A percentile compares a stretch with the other conserved stretches of the same genome.
Evolutionary conservation across 164 flowering plant species (phyloP).

Genomic region (Malania oleifera): DNA sequence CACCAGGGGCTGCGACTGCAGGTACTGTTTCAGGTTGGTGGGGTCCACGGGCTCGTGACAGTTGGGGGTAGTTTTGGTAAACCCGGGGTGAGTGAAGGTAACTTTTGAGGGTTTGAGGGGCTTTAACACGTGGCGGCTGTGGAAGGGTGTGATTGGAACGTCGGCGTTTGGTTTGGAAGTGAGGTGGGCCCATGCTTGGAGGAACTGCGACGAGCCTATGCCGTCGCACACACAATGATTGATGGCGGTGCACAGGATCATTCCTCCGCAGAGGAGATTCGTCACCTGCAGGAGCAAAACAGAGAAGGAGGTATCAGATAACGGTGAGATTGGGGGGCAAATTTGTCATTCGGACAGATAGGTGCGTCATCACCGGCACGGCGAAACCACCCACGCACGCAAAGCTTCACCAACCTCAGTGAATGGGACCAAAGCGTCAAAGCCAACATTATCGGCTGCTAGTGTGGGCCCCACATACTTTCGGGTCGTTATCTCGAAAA

Average conservation of each 20-base stretch:
- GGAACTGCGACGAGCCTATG: conserved; percentile 74
- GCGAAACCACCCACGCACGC: too few relatives aligned
- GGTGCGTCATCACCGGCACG: not conserved
- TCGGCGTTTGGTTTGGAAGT: conserved; percentile 30
- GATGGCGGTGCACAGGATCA: conserved; percentile 76
- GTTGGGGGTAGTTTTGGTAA: conserved; percentile 22
- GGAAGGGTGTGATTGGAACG: conserved; percentile 41
- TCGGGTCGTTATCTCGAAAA: conserved; percentile 5
- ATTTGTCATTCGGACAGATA: not conserved
- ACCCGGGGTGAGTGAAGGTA: conserved; percentile 43
- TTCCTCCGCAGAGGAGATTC: conserved; percentile 68
- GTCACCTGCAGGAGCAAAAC: conserved; percentile 50
- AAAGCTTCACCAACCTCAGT: not conserved
- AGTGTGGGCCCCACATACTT: conserved; percentile 1
- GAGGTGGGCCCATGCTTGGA: conserved; percentile 80
- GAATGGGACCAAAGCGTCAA: not conserved
- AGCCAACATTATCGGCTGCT: not conserved
- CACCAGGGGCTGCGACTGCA: conserved; percentile 55
- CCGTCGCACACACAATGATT: conserved; percentile 88
- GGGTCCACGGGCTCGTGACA: conserved; percentile 15
- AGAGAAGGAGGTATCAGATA: not conserved
- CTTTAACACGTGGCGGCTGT: conserved; percentile 51
- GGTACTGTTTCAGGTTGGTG: conserved; percentile 18
- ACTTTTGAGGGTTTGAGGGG: conserved; percentile 39
- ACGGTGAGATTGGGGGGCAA: not conserved